Evolutionary conservation across 371 early-diverging fungal genomes (phyloP), one percentile per base, ranked within the genome.

Genomic region (Mortierella sp.): DNA sequence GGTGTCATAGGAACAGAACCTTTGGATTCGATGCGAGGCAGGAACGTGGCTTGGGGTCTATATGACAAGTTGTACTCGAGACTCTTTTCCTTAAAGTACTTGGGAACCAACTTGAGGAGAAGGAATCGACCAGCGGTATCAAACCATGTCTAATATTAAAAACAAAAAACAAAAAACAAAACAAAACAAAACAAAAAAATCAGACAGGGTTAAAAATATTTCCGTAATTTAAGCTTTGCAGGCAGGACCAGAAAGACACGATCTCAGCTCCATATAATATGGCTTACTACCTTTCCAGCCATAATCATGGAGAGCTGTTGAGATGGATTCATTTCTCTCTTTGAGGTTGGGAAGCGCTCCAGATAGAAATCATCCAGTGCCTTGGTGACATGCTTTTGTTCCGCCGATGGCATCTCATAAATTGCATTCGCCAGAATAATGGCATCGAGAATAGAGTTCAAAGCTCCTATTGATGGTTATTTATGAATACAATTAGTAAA

Each of bases 1-100:
- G 72, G 73, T 0, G 73, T 72, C 45, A 40, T 45, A 7, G 68
- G 73, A 7, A 62, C 63, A 0, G 60, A 40, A 11, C 78, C 73
- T 19, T 22, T 53, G 38, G 55, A 48, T 33, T 65, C 63, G n/a
- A 77, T 45, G 15, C 63, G 60, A 41, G 78, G 78, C 32, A 77
- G 28, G 63, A 72, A 77, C 21, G 58, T 24, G 1, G 72, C 63
- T 57, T 68, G 68, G 13, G 68, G 68, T n/a, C 72, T 58, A 65
- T 77, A 77, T 19, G 58, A 65, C 40, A 53, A 33, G 1, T 52
- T 52, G 60, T 76, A 76, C 21, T 76, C 72, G 11, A 60, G 62
- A 45, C 68, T 71, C 58, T 68, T 72, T 33, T 76, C 77, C 62
- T 76, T 76, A 57, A 66, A 71, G 65, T 76, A 76, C 57, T 65